These are phyloP conservation scores for Mycena metata DNA, from an alignment of 768 basidiomycete species.

Conservation along the genomic window DNA sequence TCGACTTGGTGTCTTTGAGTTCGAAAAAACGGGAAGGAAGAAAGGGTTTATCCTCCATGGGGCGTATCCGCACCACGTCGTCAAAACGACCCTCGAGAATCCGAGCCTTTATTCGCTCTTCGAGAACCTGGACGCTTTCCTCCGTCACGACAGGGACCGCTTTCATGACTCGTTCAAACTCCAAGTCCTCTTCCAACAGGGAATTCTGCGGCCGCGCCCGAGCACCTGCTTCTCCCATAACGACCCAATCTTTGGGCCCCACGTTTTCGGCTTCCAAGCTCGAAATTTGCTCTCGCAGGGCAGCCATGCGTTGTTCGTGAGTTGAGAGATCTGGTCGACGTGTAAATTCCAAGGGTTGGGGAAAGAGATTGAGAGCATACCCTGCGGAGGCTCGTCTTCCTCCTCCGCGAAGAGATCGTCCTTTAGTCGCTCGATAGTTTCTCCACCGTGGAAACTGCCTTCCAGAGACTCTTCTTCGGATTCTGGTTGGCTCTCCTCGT, in stretches of 20 bases:
- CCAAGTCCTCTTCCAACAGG: conserved; percentile 92
- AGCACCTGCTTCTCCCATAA: conserved; percentile 91
- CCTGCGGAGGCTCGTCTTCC: conserved; percentile 58
- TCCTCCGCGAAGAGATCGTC: conserved; percentile 86
- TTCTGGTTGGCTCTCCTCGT: conserved; percentile 42
- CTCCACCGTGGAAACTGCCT: conserved; percentile 44
- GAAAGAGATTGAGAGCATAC: conserved; percentile 33
- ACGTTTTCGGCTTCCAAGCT: conserved; percentile 90
- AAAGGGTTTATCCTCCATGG: conserved; percentile 88
- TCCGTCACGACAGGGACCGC: conserved; percentile 92
- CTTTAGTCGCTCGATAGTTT: conserved; percentile 78
- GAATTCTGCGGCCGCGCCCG: conserved; percentile 90
- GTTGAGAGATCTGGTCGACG: conserved; percentile 70
- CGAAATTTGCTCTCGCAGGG: conserved; percentile 83
- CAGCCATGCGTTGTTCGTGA: conserved; percentile 83
- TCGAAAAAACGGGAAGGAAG: conserved; percentile 92
- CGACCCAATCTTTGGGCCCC: conserved; percentile 90
- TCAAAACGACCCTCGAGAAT: conserved; percentile 90
- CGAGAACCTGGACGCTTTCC: conserved; percentile 82
- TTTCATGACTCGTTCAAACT: conserved; percentile 93
- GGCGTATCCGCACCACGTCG: conserved; percentile 89
- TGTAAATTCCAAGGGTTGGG: conserved; percentile 27
- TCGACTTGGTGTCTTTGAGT: conserved; percentile 88
- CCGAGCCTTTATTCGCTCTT: conserved; percentile 91
- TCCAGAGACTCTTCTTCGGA: conserved; percentile 41